These are phyloP conservation scores for Flaveria floridana DNA, from an alignment of 140 eudicot species.

Conservation along the genomic window DNA sequence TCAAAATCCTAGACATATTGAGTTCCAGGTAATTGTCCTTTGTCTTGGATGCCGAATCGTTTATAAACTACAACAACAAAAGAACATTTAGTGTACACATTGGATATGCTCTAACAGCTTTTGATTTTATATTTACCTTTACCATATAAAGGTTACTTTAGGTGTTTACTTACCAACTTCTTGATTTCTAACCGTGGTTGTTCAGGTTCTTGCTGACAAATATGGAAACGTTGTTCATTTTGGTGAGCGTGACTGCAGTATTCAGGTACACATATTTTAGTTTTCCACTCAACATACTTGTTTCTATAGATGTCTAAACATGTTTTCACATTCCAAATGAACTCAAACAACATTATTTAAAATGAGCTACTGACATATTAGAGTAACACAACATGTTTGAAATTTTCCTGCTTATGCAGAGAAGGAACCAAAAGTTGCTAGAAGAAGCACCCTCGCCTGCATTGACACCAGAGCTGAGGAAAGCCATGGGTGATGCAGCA, in stretches of 20 bases:
- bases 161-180: conserved; percentile 22
- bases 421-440: conserved; percentile 92
- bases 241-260: conserved; percentile 99
- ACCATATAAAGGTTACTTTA: conserved; percentile 18
- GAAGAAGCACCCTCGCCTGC: conserved; percentile 99
- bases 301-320: background rate
- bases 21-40: conserved; percentile 66
- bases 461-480: conserved; percentile 80
- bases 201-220: conserved; percentile 94
- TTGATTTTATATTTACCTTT: background rate
- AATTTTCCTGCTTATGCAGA: conserved; percentile 47
- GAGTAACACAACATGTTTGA: background rate
- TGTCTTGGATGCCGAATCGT: background rate
- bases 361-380: background rate
- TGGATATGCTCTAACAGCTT: background rate
- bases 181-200: conserved; percentile 25
- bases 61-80: conserved; percentile 19
- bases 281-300: background rate
- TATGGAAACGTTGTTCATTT: conserved; percentile 92
- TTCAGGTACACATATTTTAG: conserved; percentile 55
- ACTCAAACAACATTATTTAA: background rate
- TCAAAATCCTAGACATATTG: conserved; percentile 92
- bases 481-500: conserved; percentile 99
- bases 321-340: background rate
- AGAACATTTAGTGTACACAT: background rate